Conservation (phyloP, 352 stramenopile genomes). For the Globisporangium solare region DNA sequence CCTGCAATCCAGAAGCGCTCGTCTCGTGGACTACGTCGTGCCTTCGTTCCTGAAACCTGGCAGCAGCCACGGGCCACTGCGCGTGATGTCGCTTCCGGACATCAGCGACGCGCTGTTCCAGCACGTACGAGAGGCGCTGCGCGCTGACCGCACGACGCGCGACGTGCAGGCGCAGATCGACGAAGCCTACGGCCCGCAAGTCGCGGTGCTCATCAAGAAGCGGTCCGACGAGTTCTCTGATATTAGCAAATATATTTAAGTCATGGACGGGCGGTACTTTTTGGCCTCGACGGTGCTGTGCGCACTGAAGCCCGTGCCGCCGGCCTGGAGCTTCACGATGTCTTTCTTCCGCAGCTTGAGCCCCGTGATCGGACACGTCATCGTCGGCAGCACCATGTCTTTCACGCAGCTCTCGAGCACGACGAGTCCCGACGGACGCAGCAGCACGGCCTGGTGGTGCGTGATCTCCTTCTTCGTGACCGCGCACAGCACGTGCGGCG, state of each 20-base stretch:
- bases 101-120: constrained; percentile 50
- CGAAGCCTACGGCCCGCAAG: constrained; percentile 38
- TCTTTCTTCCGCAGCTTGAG: constrained; percentile 87
- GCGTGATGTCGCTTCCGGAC: constrained; percentile 42
- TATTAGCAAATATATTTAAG: constrained; percentile 53
- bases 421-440: constrained; percentile 74
- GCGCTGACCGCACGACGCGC: constrained; percentile 15
- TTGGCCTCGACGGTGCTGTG: constrained; percentile 86
- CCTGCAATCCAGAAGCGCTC: constrained; percentile 5
- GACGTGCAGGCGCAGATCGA: constrained; percentile 43
- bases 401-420: constrained; percentile 78
- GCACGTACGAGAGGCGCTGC: constrained; percentile 41
- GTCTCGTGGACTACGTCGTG: background rate
- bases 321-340: constrained; percentile 70
- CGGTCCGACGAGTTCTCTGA: constrained; percentile 42
- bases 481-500: constrained; percentile 53
- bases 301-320: constrained; percentile 75
- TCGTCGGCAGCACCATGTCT: constrained; percentile 79
- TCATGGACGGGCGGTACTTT: constrained; percentile 84
- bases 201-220: constrained; percentile 16
- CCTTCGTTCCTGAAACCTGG: background rate
- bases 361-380: constrained; percentile 80
- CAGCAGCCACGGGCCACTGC: background rate
- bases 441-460: constrained; percentile 69
- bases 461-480: constrained; percentile 84